phyloP scores from a whole-genome alignment of 257 asterid genomes.

The Salvia splendens region DNA sequence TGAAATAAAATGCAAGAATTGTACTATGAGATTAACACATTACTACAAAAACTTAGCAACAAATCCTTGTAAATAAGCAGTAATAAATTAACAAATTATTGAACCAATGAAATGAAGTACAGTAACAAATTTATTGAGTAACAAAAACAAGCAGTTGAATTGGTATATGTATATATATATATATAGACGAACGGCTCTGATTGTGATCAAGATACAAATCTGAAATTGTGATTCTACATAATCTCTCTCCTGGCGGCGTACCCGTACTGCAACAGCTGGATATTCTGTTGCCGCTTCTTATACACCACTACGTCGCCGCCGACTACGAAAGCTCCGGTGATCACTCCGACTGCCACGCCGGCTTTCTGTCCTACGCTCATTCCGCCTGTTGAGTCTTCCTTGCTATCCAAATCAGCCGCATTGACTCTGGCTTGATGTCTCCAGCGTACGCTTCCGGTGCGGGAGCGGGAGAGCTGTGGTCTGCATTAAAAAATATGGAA shows the following conservation, averaged over 20 bases:
- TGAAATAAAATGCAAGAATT: background rate
- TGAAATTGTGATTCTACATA: conserved; percentile 34
- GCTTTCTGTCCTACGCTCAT: conserved; percentile 59
- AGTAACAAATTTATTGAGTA: conserved; percentile 23
- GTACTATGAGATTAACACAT: background rate
- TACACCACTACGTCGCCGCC: conserved; percentile 59
- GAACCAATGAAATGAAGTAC: background rate
- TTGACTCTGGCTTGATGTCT: conserved; percentile 34
- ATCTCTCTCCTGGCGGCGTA: conserved; percentile 58
- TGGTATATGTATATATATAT: conserved; percentile 4
- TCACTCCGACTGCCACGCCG: conserved; percentile 68
- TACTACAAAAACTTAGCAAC: conserved; percentile 16
- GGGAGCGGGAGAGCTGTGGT: conserved; percentile 34
- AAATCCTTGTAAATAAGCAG: conserved; percentile 19
- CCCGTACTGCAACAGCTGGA: conserved; percentile 65
- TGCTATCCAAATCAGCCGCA: conserved; percentile 32
- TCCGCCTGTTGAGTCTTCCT: conserved; percentile 43
- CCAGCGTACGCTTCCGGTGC: conserved; percentile 37
- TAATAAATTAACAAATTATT: conserved; percentile 38
- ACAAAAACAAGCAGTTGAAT: conserved; percentile 8
- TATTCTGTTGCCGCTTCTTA: conserved; percentile 74
- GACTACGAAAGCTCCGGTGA: conserved; percentile 52
- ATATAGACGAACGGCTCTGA: no score
- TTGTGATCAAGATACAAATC: background rate
- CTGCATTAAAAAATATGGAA: no score